phyloP scores from a whole-genome alignment of 371 early-diverging fungal species.

The Zancudomyces culisetae region DNA sequence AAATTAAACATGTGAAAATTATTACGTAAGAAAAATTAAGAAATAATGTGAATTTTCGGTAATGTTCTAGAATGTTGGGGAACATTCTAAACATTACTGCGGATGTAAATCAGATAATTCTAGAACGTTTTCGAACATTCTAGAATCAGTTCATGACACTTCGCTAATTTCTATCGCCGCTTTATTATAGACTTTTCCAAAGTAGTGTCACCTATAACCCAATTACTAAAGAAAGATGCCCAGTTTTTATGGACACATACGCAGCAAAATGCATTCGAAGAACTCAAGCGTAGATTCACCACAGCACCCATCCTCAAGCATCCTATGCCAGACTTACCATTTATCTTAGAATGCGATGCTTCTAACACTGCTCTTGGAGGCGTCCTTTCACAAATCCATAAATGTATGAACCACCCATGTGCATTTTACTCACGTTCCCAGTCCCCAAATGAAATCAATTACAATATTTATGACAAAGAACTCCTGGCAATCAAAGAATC shows the following conservation, averaged over 20 bases:
- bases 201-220: slow-evolving; percentile 22
- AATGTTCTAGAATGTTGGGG: too few species aligned
- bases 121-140: too few species aligned
- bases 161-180: slow-evolving; percentile 29
- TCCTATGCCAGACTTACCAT: slow-evolving; percentile 10
- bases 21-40: too few species aligned
- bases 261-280: slow-evolving; percentile 20
- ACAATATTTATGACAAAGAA: slow-evolving; percentile 31
- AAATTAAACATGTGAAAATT: too few species aligned
- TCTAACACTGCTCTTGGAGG: slow-evolving; percentile 27
- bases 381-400: slow-evolving; percentile 21
- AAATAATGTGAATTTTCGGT: too few species aligned
- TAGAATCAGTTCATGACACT: too few species aligned
- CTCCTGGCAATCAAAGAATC: slow-evolving; percentile 24
- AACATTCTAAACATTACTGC: too few species aligned
- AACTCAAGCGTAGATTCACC: slow-evolving; percentile 20
- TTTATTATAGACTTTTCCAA: slow-evolving; percentile 27
- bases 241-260: slow-evolving; percentile 11
- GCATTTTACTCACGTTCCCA: slow-evolving; percentile 24
- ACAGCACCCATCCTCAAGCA: slow-evolving; percentile 17
- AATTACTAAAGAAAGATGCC: slow-evolving; percentile 20
- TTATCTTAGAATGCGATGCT: slow-evolving; percentile 30
- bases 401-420: slow-evolving; percentile 12
- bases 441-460: slow-evolving; percentile 18
- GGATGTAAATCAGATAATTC: too few species aligned